Conservation (phyloP, 495 filamentous ascomycete species). For the Penicillium desertorum region DNA sequence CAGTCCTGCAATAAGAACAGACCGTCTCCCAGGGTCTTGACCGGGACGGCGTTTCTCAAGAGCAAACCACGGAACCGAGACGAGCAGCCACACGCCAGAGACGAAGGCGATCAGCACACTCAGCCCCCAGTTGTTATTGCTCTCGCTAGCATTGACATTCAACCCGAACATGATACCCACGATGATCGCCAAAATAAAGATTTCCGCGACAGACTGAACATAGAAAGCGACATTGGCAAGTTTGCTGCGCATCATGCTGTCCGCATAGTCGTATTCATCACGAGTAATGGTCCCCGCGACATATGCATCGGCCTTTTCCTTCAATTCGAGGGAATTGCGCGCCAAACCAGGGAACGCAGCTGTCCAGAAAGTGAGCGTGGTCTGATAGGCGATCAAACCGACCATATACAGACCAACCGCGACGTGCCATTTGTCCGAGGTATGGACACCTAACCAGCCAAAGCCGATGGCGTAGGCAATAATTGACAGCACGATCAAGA, state of each 20-base stretch:
- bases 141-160: conserved; percentile 54
- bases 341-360: conserved; percentile 63
- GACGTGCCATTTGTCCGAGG: conserved; percentile 53
- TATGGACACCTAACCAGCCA: conserved; percentile 63
- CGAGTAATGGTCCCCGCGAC: conserved; percentile 51
- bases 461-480: conserved; percentile 61
- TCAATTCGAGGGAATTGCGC: conserved; percentile 55
- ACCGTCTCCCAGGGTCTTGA: conserved; percentile 46
- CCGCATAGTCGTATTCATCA: conserved; percentile 59
- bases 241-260: conserved; percentile 61
- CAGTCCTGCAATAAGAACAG: conserved; percentile 55
- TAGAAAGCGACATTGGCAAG: conserved; percentile 63
- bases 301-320: conserved; percentile 53
- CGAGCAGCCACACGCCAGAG: conserved; percentile 59
- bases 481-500: conserved; percentile 58
- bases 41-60: conserved; percentile 62
- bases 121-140: conserved; percentile 64
- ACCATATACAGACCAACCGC: conserved; percentile 61
- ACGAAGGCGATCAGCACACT: conserved; percentile 64
- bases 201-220: conserved; percentile 58
- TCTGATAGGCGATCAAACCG: conserved; percentile 65
- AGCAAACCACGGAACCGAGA: conserved; percentile 63
- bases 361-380: conserved; percentile 66
- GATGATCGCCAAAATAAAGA: conserved; percentile 60
- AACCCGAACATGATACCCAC: conserved; percentile 64